Conservation (phyloP, 73 alveolate species). For the Effrenium voratum region DNA sequence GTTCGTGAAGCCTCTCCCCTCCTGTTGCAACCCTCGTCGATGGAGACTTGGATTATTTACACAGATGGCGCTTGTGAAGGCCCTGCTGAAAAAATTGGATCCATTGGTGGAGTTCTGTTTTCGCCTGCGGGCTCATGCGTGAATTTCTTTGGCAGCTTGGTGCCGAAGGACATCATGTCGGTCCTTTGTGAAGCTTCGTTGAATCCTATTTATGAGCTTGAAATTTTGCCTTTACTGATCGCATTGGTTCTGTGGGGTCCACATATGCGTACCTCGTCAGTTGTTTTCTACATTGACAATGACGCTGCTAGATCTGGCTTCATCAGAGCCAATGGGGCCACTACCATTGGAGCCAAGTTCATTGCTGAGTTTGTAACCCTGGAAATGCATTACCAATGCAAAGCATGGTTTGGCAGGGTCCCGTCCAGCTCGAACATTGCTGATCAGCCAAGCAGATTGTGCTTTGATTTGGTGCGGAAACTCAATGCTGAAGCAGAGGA, state of each 20-base stretch:
- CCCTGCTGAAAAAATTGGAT: not conserved
- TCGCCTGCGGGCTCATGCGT: not conserved
- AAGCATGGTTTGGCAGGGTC: no score
- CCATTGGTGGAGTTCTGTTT: not conserved
- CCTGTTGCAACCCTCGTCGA: not conserved
- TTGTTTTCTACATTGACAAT: no score
- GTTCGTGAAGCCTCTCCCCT: not conserved
- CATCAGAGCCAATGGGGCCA: no score
- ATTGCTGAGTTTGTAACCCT: no score
- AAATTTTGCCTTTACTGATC: not conserved
- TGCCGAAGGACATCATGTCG: not conserved
- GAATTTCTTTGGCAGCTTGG: not conserved
- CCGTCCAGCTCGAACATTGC: no score
- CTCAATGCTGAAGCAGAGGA: no score
- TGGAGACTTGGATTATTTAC: not conserved
- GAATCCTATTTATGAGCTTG: not conserved
- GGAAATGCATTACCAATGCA: no score
- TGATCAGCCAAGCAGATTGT: no score
- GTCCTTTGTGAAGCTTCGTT: not conserved
- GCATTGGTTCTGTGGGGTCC: not conserved
- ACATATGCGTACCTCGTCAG: not conserved
- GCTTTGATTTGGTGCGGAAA: no score
- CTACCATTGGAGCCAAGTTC: no score
- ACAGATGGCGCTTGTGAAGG: constrained; percentile 13
- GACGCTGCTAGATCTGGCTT: no score